phyloP scores from a whole-genome alignment of 345 rosid genomes.

The Lepidium sativum region DNA sequence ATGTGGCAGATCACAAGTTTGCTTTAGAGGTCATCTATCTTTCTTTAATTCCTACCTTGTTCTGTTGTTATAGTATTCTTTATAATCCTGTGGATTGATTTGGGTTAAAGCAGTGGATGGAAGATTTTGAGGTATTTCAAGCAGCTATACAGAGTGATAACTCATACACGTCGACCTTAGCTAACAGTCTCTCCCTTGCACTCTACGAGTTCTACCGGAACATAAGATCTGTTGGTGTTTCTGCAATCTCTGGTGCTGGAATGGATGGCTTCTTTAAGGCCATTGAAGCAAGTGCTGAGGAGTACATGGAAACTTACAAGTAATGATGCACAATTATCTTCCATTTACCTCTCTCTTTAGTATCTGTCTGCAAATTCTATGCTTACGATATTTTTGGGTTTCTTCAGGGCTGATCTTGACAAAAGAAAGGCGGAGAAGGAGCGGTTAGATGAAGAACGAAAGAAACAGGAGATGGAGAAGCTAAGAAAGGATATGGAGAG shows the following conservation, averaged over 20 bases:
- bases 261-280: conserved; percentile 66
- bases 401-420: conserved; percentile 71
- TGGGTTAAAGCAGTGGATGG: conserved; percentile 58
- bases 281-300: conserved; percentile 61
- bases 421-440: conserved; percentile 61
- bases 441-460: conserved; percentile 56
- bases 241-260: conserved; percentile 78
- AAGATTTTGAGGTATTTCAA: conserved; percentile 73
- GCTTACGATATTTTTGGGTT: background rate
- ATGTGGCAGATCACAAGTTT: conserved; percentile 75
- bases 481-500: conserved; percentile 66
- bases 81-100: background rate
- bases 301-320: conserved; percentile 72
- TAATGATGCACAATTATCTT: conserved; percentile 21
- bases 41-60: background rate
- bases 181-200: conserved; percentile 60
- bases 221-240: conserved; percentile 66
- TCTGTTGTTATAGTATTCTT: background rate
- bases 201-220: conserved; percentile 67
- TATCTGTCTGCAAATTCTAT: background rate
- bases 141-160: conserved; percentile 53
- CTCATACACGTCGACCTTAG: conserved; percentile 50
- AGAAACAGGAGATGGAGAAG: conserved; percentile 50
- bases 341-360: background rate
- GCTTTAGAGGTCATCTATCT: conserved; percentile 55